These are phyloP conservation scores for Hypoxylon sp. DNA, from an alignment of 2,329 filamentous ascomycete species.

Conservation along the genomic window DNA sequence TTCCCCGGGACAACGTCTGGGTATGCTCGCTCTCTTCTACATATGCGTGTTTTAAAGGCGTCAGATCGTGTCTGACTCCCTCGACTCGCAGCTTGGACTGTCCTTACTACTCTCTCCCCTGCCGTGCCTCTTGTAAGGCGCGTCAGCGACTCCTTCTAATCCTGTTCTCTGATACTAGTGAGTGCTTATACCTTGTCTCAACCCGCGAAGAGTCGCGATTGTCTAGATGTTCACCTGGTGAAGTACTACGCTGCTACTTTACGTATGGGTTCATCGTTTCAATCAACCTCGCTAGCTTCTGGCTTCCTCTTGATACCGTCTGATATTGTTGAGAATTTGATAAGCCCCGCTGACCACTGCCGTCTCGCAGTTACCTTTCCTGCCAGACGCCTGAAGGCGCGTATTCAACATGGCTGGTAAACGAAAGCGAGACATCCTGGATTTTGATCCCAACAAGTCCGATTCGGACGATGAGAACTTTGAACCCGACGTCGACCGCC, in stretches of 20 bases:
- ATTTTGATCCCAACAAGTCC: slow-evolving; percentile 75
- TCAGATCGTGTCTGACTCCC: slow-evolving; percentile 7
- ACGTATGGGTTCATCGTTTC: background rate
- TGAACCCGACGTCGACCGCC: slow-evolving; percentile 62
- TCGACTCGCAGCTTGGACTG: background rate
- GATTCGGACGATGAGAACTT: slow-evolving; percentile 76
- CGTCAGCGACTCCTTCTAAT: background rate
- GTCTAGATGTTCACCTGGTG: background rate
- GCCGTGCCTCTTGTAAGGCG: background rate
- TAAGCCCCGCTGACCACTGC: slow-evolving; percentile 11
- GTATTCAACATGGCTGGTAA: slow-evolving; percentile 60
- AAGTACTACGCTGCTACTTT: background rate
- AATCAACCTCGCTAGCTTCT: background rate
- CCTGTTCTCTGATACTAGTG: slow-evolving; percentile 1
- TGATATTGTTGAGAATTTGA: background rate
- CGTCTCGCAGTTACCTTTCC: slow-evolving; percentile 6
- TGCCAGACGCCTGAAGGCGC: background rate
- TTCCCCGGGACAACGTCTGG: background rate
- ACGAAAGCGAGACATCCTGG: slow-evolving; percentile 67
- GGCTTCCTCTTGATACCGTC: background rate
- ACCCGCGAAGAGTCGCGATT: background rate
- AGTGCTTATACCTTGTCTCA: background rate
- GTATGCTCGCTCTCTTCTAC: slow-evolving; percentile 18
- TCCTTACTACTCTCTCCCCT: background rate
- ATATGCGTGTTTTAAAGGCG: background rate